Percentiles rank a stretch among this genome's conserved stretches.
Conservation (phyloP, 2,329 filamentous ascomycete species). For the Cryphonectria parasitica region DNA sequence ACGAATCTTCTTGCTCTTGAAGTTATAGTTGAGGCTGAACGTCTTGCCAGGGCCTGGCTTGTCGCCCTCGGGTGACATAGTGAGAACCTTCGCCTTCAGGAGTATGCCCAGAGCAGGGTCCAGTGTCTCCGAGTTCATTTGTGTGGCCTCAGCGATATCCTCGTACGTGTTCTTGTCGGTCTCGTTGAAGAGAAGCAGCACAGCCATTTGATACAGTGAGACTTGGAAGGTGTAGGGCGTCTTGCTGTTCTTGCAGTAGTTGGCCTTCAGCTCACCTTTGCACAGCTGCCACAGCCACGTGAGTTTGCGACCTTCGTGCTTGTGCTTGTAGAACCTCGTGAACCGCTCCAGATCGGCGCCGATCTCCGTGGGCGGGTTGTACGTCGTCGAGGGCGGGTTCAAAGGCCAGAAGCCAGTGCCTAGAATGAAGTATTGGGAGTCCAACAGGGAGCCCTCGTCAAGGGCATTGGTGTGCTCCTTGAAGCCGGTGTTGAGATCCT, state of each 20-base stretch:
- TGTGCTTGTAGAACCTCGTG: constrained; percentile 88
- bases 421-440: constrained; percentile 89
- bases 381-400: constrained; percentile 82
- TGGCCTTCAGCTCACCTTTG: constrained; percentile 94
- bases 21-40: constrained; percentile 88
- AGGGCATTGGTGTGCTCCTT: constrained; percentile 72
- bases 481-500: constrained; percentile 91
- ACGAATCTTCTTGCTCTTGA: constrained; percentile 98
- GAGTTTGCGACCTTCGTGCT: constrained; percentile 94
- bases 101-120: constrained; percentile 87
- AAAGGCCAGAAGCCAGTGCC: constrained; percentile 98
- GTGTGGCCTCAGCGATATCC: constrained; percentile 81
- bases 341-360: constrained; percentile 89
- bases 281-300: constrained; percentile 98
- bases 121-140: constrained; percentile 78
- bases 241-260: constrained; percentile 87
- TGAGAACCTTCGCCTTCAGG: constrained; percentile 89
- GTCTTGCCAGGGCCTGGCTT: constrained; percentile 79
- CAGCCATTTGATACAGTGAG: constrained; percentile 97
- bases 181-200: constrained; percentile 93
- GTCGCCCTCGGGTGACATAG: constrained; percentile 69
- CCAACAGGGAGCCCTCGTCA: constrained; percentile 72
- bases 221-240: constrained; percentile 96
- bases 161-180: constrained; percentile 83
- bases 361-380: constrained; percentile 84